Base-by-base conservation (phyloP, 345 rosid species). In the Moringa oleifera region DNA sequence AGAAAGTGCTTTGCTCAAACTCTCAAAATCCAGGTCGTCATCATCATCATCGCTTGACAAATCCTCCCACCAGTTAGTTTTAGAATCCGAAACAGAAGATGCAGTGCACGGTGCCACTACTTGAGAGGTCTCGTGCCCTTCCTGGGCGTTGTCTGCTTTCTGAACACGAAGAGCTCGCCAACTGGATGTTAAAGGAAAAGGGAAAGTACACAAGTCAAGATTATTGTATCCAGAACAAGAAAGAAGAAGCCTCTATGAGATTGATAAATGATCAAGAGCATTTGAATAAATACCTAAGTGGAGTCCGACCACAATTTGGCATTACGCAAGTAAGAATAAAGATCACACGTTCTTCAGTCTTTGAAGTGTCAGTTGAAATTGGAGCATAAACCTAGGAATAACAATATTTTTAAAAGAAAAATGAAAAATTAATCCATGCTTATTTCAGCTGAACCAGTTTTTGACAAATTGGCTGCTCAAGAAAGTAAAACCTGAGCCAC, bases 121-220 rank as follows among this genome's bases (percentile, higher is more conserved):
- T 37, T 31, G 61, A 53, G 66, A 1, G n/a, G 51, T 55, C 16
- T 51, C 20, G 56, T 63, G 22, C 0, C 61, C 45, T 59, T 74
- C 80, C 33, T 72, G 57, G 37, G 15, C 79, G 54, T 65, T 23
- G 20, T 68, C 59, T 58, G 59, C 45, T 76, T 77, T 88, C 71
- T 81, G 91, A 73, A 88, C 51, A 54, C 95, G 89, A 77, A 88
- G 70, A 65, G 90, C 97, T 70, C 86, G 88, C 97, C 96, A 94
- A 60, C 99, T 94, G 68, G 65, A 69, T 25, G 51, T 37, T 20
- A 17, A 25, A 4, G 0, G 17, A 16, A 9, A 41, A 41, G 12
- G 16, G 20, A 58, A 58, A 53, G 58, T 7, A 23, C 2, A 60
- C 10, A 18, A 61, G 53, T 45, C n/a, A 58, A 49, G 21, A 20